Evolutionary conservation across 352 stramenopile genomes (phyloP).

Genomic region (Globisporangium splendens): DNA sequence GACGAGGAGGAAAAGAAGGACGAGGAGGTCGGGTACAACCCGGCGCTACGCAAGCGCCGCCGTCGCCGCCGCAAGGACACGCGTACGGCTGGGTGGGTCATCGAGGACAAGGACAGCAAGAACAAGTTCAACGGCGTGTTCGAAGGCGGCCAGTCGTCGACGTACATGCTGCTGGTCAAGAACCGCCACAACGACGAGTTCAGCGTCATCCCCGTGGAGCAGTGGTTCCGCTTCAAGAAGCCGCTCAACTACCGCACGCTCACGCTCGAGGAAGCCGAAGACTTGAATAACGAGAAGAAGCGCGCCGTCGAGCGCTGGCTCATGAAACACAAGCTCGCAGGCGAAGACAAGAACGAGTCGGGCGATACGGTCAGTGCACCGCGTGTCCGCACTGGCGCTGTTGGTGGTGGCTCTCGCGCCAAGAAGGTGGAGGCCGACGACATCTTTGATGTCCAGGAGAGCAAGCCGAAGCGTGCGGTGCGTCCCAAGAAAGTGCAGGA

Average conservation of each 20-base stretch:
- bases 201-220: slow-evolving; percentile 81
- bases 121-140: slow-evolving; percentile 84
- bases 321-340: slow-evolving; percentile 85
- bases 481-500: slow-evolving; percentile 50
- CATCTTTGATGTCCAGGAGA: slow-evolving; percentile 65
- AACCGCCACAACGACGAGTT: slow-evolving; percentile 88
- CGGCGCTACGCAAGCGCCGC: slow-evolving; percentile 66
- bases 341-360: slow-evolving; percentile 60
- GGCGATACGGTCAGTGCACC: slow-evolving; percentile 60
- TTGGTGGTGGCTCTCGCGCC: slow-evolving; percentile 22
- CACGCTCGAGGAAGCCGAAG: slow-evolving; percentile 80
- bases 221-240: slow-evolving; percentile 91
- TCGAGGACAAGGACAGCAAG: slow-evolving; percentile 77
- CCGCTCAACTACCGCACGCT: slow-evolving; percentile 80
- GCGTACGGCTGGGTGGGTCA: slow-evolving; percentile 77
- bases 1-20: slow-evolving; percentile 83
- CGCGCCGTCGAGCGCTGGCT: slow-evolving; percentile 83
- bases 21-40: slow-evolving; percentile 70
- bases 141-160: slow-evolving; percentile 77
- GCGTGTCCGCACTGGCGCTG: slow-evolving; percentile 62
- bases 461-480: slow-evolving; percentile 38
- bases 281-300: slow-evolving; percentile 89
- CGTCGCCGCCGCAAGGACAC: slow-evolving; percentile 74
- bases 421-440: slow-evolving; percentile 54
- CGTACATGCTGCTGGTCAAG: slow-evolving; percentile 86